Conservation (phyloP, 768 basidiomycete genomes). For the Mrakia hoshinonis region DNA sequence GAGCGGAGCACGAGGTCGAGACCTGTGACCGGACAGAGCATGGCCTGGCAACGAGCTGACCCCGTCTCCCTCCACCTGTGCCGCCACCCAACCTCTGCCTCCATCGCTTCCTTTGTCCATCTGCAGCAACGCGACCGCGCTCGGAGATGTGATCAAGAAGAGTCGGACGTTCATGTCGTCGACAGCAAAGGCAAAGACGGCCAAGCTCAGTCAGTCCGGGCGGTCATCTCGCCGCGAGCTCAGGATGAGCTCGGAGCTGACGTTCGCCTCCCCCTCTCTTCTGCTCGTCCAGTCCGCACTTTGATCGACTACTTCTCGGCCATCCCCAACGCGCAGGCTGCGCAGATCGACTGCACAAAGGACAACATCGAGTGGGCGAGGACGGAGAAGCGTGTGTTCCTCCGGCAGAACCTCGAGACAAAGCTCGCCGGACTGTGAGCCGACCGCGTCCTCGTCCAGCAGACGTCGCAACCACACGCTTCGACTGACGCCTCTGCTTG, state of each 20-base stretch:
- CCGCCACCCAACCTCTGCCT: background rate
- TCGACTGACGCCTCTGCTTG: background rate
- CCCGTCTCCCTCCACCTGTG: background rate
- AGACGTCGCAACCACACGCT: background rate
- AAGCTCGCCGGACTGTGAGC: constrained; percentile 61
- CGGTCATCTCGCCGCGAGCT: background rate
- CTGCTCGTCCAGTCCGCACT: constrained; percentile 61
- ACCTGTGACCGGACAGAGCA: background rate
- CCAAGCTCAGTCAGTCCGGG: constrained; percentile 71
- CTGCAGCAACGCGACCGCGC: constrained; percentile 66
- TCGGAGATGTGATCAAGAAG: constrained; percentile 75
- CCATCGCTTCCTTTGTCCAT: constrained; percentile 1
- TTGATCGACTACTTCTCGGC: constrained; percentile 78
- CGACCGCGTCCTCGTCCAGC: background rate
- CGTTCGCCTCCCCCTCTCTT: constrained; percentile 17
- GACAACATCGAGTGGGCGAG: constrained; percentile 93
- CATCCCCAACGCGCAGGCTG: constrained; percentile 63
- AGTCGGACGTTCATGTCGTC: constrained; percentile 80
- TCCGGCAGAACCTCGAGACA: constrained; percentile 88
- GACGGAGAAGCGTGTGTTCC: constrained; percentile 83
- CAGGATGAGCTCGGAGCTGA: background rate
- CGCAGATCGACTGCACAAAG: constrained; percentile 73
- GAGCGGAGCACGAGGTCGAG: no score
- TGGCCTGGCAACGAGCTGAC: no score
- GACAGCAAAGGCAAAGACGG: constrained; percentile 95